phyloP scores from a whole-genome alignment of 371 early-diverging fungal genomes.

The Apophysomyces sp. region DNA sequence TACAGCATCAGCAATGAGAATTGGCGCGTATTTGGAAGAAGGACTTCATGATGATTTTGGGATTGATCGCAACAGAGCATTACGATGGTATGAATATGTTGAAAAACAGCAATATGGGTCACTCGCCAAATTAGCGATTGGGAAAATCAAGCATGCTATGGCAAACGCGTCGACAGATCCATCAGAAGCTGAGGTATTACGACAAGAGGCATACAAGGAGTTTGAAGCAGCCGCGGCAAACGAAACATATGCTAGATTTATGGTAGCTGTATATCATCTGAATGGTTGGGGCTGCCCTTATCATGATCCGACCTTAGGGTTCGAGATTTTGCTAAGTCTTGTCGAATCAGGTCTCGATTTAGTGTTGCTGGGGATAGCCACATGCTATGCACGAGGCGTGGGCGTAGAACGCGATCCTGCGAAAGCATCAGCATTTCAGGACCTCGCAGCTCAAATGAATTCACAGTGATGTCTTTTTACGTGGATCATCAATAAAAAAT shows the following conservation, averaged over 20 bases:
- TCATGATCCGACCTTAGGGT: conserved; percentile 9
- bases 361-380: conserved; percentile 18
- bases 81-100: conserved; percentile 14
- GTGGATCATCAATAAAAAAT: too few relatives aligned
- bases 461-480: neutral
- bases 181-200: neutral
- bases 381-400: conserved; percentile 25
- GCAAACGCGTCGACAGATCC: neutral
- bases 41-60: conserved; percentile 8
- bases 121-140: conserved; percentile 21
- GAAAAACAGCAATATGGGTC: conserved; percentile 4
- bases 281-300: conserved; percentile 19
- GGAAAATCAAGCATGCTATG: conserved; percentile 16
- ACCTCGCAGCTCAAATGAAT: neutral
- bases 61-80: conserved; percentile 8
- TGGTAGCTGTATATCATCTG: conserved; percentile 27
- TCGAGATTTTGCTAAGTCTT: conserved; percentile 8
- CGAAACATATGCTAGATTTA: conserved; percentile 13
- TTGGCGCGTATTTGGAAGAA: conserved; percentile 19
- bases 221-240: conserved; percentile 7
- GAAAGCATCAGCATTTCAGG: neutral
- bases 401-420: conserved; percentile 12
- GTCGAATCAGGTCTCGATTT: conserved; percentile 10
- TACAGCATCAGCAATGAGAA: conserved; percentile 5
- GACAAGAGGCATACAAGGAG: conserved; percentile 11